Evolutionary conservation across 176 grass and related monocot species (phyloP), one percentile per base, ranked within the genome.

Genomic region (Miscanthus lutarioriparius): DNA sequence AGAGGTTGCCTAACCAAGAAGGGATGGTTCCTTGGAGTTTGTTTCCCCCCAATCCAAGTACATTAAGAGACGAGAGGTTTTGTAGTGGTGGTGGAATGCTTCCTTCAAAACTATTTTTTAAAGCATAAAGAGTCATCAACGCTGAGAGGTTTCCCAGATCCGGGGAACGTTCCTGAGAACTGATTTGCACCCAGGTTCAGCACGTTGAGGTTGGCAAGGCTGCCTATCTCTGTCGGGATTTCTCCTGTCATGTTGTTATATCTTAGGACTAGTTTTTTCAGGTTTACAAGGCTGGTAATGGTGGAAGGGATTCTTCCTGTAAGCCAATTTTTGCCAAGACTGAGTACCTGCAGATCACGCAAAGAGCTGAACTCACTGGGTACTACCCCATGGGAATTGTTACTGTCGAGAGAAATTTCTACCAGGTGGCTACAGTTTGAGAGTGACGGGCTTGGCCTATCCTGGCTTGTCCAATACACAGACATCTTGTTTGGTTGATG

Each of bases 161-260:
- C 5, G 5, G 85, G 78, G 20, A 87, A 58, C 2, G 47, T 59
- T 13, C 78, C 77, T 15, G 59, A 30, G 12, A 81, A 33, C 4
- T 70, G 75, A 62, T 86, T 86, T 0, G 10, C 4, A 23, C 27
- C 20, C 0, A 86, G 64, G 10, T 0, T 0, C 1, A 76, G 19
- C 19, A 1, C 9, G 10, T 1, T 2, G n/a, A 86, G 84, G 9
- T 72, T 86, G 10, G 13, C 40, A 1, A 79, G 75, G 32, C 15
- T 78, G 4, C 76, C 76, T 64, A 86, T 72, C 54, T 72, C 39
- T 8, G 0, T 1, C 0, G 39, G 84, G 20, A 86, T 80, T 23
- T n/a, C 53, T 36, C 85, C 85, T 27, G 85, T 69, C 49, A 87
- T 49, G 78, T 76, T 82, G 62, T 87, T 87, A 6, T 0, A 3